These are phyloP conservation scores for Neurospora terricola DNA, from an alignment of 495 filamentous ascomycete species.

Conservation along the genomic window DNA sequence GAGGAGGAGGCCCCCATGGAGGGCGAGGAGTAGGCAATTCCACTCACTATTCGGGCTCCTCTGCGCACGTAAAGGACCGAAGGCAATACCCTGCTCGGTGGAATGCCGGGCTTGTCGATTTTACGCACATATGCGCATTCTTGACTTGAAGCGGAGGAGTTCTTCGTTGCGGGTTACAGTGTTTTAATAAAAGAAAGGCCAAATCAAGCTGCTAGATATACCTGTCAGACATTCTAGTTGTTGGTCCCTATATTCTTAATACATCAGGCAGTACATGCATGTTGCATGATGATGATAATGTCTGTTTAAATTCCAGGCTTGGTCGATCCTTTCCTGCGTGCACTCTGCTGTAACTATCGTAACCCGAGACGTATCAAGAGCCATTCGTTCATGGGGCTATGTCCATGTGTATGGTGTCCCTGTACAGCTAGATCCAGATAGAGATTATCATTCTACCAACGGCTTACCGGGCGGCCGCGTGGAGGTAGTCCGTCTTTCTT, in stretches of 20 bases:
- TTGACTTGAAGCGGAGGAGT: slow-evolving; percentile 3
- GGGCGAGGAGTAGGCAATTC: slow-evolving; percentile 37
- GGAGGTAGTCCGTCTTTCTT: background rate
- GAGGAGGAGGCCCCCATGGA: slow-evolving; percentile 49
- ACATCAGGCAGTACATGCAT: slow-evolving; percentile 15
- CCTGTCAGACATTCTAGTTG: slow-evolving; percentile 8
- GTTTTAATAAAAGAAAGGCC: slow-evolving; percentile 12
- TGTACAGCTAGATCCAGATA: background rate
- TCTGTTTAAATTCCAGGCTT: background rate
- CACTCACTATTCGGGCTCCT: background rate
- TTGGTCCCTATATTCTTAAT: slow-evolving; percentile 8
- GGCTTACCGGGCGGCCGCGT: background rate
- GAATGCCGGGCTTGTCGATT: background rate
- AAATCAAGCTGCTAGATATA: slow-evolving; percentile 12
- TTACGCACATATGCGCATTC: background rate
- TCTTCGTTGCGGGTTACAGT: slow-evolving; percentile 7
- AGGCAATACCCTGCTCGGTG: background rate
- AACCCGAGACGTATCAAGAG: background rate
- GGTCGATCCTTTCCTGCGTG: background rate
- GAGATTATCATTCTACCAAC: background rate
- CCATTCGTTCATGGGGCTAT: background rate
- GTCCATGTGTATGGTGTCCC: background rate
- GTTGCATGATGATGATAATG: slow-evolving; percentile 5
- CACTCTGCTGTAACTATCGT: background rate
- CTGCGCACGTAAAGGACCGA: background rate